These are phyloP conservation scores for Erysimum cheiranthoides DNA, from an alignment of 345 rosid genomes.

Conservation along the genomic window DNA sequence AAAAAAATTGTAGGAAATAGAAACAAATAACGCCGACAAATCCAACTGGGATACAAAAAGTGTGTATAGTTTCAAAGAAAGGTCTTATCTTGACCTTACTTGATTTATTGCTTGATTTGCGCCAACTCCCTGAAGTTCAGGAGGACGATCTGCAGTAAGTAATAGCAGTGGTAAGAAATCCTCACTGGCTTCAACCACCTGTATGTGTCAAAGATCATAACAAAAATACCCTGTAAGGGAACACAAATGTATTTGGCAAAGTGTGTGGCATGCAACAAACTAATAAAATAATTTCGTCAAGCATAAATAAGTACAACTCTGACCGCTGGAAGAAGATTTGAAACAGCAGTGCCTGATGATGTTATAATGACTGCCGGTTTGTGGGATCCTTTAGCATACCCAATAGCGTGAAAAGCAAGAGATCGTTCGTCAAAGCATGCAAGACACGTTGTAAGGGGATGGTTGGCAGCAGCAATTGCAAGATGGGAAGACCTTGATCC, in stretches of 20 bases:
- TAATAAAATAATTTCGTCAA: slow-evolving; percentile 14
- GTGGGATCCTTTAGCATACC: slow-evolving; percentile 84
- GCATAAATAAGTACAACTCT: slow-evolving; percentile 46
- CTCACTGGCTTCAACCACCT: slow-evolving; percentile 99
- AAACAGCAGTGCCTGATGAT: slow-evolving; percentile 97
- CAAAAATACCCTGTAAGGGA: slow-evolving; percentile 15
- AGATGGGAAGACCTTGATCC: slow-evolving; percentile 98
- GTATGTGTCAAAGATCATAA: slow-evolving; percentile 31
- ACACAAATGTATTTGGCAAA: slow-evolving; percentile 14
- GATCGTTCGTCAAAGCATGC: slow-evolving; percentile 95
- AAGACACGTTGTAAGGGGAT: slow-evolving; percentile 74
- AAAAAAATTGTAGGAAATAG: background rate
- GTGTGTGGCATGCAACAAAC: slow-evolving; percentile 16
- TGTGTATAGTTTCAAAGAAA: slow-evolving; percentile 17
- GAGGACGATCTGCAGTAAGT: slow-evolving; percentile 97
- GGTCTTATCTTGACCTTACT: slow-evolving; percentile 52
- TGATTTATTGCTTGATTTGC: slow-evolving; percentile 97
- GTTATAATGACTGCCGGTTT: slow-evolving; percentile 88
- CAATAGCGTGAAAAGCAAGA: slow-evolving; percentile 93
- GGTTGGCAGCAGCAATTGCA: slow-evolving; percentile 89
- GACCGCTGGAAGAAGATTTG: slow-evolving; percentile 98
- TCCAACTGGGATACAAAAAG: background rate
- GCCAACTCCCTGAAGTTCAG: slow-evolving; percentile 89
- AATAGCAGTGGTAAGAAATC: slow-evolving; percentile 87
- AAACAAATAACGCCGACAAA: slow-evolving; percentile 24